Conservation (phyloP, 495 filamentous ascomycete species). For the Hypoxylon cercidicola region DNA sequence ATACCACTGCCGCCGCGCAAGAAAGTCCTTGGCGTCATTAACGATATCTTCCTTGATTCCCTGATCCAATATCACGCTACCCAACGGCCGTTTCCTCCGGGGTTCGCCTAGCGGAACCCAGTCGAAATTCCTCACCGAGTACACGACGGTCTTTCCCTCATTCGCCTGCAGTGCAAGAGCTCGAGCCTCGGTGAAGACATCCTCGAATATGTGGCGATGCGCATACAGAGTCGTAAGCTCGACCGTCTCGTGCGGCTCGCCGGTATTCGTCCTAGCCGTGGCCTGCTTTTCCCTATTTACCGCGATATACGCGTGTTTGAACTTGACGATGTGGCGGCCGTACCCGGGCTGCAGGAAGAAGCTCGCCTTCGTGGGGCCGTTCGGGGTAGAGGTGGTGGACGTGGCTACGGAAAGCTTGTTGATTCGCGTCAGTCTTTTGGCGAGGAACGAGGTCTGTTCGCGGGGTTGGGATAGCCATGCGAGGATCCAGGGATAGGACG, state of each 20-base stretch:
- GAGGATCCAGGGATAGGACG: slow-evolving; percentile 93
- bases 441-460: slow-evolving; percentile 56
- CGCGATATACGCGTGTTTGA: slow-evolving; percentile 80
- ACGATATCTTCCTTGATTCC: slow-evolving; percentile 90
- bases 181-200: slow-evolving; percentile 87
- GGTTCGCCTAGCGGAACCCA: slow-evolving; percentile 92
- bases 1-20: slow-evolving; percentile 85
- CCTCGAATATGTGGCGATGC: slow-evolving; percentile 84
- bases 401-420: slow-evolving; percentile 61
- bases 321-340: slow-evolving; percentile 85
- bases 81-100: slow-evolving; percentile 83
- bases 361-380: slow-evolving; percentile 74
- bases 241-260: slow-evolving; percentile 92
- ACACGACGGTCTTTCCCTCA: slow-evolving; percentile 95
- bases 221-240: slow-evolving; percentile 91
- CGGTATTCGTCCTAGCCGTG: slow-evolving; percentile 75
- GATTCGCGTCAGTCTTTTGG: slow-evolving; percentile 59
- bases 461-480: slow-evolving; percentile 92
- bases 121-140: slow-evolving; percentile 79
- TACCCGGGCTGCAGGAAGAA: slow-evolving; percentile 92
- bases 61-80: slow-evolving; percentile 86
- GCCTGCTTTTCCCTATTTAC: slow-evolving; percentile 85
- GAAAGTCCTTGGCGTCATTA: slow-evolving; percentile 84
- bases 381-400: slow-evolving; percentile 67
- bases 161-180: slow-evolving; percentile 75